A percentile compares a stretch with the other conserved stretches of the same genome.
Conservation (phyloP, 306 rosid species). For the Medicago truncatula region MtrunA17r5.0-ANR NC_053045.1:36192001-36192500, state of each 20-base stretch:
- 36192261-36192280: not conserved
- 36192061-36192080: not conserved
- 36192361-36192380: slow-evolving; percentile 16
- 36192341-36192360: slow-evolving; percentile 13
- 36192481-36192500: slow-evolving; percentile 62
- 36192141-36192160: slow-evolving; percentile 10
- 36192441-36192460: not conserved
- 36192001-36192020: slow-evolving; percentile 5
- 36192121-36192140: not conserved
- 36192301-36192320: not conserved
- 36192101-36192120: slow-evolving; percentile 23
- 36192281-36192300: not conserved
- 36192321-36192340: slow-evolving; percentile 9
- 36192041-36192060: slow-evolving; percentile 6
- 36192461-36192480: slow-evolving; percentile 31
- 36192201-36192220: slow-evolving; percentile 5
- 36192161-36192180: not conserved
- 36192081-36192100: slow-evolving; percentile 6
- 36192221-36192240: not conserved
- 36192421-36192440: slow-evolving; percentile 18
- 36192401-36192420: slow-evolving; percentile 29
- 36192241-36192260: not conserved
- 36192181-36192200: not conserved
- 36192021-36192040: slow-evolving; percentile 8
- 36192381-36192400: slow-evolving; percentile 27